Base-by-base conservation (phyloP, 345 rosid species). In the Populus euphratica region DNA sequence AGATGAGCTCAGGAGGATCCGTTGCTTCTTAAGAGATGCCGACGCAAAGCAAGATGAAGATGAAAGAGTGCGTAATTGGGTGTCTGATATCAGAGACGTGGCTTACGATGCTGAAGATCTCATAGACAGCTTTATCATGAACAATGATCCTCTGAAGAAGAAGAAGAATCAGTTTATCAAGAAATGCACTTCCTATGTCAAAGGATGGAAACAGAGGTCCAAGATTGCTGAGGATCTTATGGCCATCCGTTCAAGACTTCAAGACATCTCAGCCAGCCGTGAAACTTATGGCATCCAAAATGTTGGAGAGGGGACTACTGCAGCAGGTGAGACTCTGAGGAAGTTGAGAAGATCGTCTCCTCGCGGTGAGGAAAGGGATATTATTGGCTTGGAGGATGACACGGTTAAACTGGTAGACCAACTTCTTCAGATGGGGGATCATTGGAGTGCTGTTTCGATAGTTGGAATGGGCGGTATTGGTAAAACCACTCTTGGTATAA, bases 51-150 rank as follows among this genome's bases (percentile, higher is more conserved):
- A 78, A 68, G 73, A 75, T 20, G 76, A 41, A 41, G 82, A 82
- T 21, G 80, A 84, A 73, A 76, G 85, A 29, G 81, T 82, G 41
- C 77, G 80, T 39, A 79, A 74, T 5, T 84, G 83, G 86, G 83
- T 78, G 35, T 81, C 83, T 31, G 83, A 77, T 6, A 83, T 86
- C 74, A 73, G 81, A 78, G 73, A 76, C 62, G 78, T 76, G 47
- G 79, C 84, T 11, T 82, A 84, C 10, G 86, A 84, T 67, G 72
- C 83, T 41, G 86, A 86, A 36, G 86, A 82, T 71, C 50, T 82
- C 63, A 76, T 83, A 35, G 86, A 82, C 62, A 73, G 67, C 1
- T 75, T 75, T 23, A 69, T 81, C 70, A 80, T 81, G 54, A 56
- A 72, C 52, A 69, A 75, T 8, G 87, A 73, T 73, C 56, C 67